Base-by-base conservation (phyloP, 2,329 filamentous ascomycete genomes). In the Penicillium janthinellum region DNA sequence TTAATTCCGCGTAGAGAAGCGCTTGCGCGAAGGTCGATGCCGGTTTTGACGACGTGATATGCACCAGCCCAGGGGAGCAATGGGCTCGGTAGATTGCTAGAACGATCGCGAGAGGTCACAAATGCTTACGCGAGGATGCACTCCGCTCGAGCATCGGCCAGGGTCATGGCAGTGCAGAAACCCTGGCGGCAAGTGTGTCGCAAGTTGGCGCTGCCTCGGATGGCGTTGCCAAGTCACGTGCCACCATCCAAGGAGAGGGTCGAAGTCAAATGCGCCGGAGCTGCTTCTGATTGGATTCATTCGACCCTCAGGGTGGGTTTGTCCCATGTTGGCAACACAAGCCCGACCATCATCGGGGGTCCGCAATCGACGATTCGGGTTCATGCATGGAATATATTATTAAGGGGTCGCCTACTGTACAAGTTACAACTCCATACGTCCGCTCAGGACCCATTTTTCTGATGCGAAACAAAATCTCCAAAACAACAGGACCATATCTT, bases 201-300 rank as follows among this genome's bases (percentile, higher is more conserved):
- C 45, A 45, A 54, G 54, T 51, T 39, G 34, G 28, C 20, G 35
- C 51, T 42, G 48, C 53, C 57, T 55, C 53, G 57, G 55, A 48
- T 35, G 39, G 56, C 42, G 58, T 56, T 20, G 42, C 17, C 17
- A 11, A 37, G 56, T 66, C 64, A 66, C 64, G 64, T 66, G 63
- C 37, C 31, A 28, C 31, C 56, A 51, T 59, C 49, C 56, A 20
- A 54, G 38, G 38, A 50, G 35, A 49, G 34, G 31, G 35, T n/a
- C 15, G 38, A 48, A 51, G 20, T 61, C 38, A 54, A 59, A 38
- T 35, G 45, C 14, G 34, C 39, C 17, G 39, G 41, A 15, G 41
- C 34, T 11, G 14, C n/a, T 37, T 53, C 7, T 42, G 42, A 54
- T 49, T 60, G 55, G 58, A 17, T 35, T 45, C 25, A 47, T 31